A percentile compares a stretch with the other conserved stretches of the same genome.
Conservation (phyloP, 1,284 basidiomycete species). For the Irpex sp. region DNA sequence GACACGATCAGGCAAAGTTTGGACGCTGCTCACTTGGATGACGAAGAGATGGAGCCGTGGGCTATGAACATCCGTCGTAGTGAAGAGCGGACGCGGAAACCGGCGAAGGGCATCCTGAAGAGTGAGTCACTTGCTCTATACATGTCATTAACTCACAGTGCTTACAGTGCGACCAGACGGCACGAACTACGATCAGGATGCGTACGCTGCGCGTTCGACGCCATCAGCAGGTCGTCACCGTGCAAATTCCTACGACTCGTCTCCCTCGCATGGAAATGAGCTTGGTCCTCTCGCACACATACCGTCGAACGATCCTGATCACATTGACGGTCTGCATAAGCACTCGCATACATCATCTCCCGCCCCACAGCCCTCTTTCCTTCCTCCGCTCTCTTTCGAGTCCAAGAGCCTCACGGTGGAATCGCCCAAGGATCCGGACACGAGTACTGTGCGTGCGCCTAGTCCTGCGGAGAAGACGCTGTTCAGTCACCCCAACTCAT, state of each 20-base stretch:
- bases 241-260: slow-evolving; percentile 78
- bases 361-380: slow-evolving; percentile 28
- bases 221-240: slow-evolving; percentile 52
- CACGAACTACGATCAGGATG: slow-evolving; percentile 57
- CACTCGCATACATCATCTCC: slow-evolving; percentile 48
- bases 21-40: slow-evolving; percentile 43
- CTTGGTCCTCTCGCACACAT: slow-evolving; percentile 75
- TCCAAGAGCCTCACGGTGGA: slow-evolving; percentile 28
- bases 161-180: slow-evolving; percentile 45
- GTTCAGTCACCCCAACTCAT: slow-evolving; percentile 82
- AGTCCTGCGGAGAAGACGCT: slow-evolving; percentile 34
- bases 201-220: slow-evolving; percentile 40
- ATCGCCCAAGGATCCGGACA: slow-evolving; percentile 35
- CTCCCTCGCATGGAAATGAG: slow-evolving; percentile 46
- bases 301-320: slow-evolving; percentile 77
- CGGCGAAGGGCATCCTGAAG: slow-evolving; percentile 88
- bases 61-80: slow-evolving; percentile 66
- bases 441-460: slow-evolving; percentile 24
- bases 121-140: slow-evolving; percentile 45
- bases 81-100: slow-evolving; percentile 59
- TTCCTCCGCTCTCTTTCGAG: slow-evolving; percentile 65
- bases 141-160: slow-evolving; percentile 21
- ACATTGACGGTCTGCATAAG: slow-evolving; percentile 80
- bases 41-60: slow-evolving; percentile 68
- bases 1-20: slow-evolving; percentile 64